A percentile compares a stretch with the other conserved stretches of the same genome.
Conservation (phyloP, 305 asterid genomes). For the Fraxinus sp. region DNA sequence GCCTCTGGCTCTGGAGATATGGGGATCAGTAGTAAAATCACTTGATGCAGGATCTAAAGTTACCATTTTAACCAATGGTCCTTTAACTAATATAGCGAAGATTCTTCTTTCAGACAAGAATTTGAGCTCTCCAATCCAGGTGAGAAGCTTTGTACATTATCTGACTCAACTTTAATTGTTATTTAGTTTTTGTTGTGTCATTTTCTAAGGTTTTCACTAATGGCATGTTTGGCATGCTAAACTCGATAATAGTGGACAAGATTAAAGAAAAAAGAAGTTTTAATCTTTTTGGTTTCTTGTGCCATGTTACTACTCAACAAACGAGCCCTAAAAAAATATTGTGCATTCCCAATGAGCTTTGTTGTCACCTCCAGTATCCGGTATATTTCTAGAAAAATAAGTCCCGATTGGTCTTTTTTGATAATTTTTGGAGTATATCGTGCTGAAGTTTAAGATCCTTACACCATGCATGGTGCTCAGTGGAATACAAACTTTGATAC, state of each 20-base stretch:
- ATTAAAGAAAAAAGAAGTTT: background rate
- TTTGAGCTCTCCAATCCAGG: constrained; percentile 52
- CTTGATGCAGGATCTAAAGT: constrained; percentile 55
- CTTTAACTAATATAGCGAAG: constrained; percentile 72
- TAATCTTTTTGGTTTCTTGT: background rate
- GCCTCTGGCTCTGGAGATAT: constrained; percentile 67
- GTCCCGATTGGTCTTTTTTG: background rate
- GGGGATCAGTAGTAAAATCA: constrained; percentile 58
- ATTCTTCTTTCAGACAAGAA: constrained; percentile 54
- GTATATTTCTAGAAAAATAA: background rate
- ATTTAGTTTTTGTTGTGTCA: background rate
- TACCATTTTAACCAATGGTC: constrained; percentile 77
- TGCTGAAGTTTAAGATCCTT: background rate
- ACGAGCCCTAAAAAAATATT: background rate
- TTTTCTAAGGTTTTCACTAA: background rate
- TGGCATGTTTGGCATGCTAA: background rate
- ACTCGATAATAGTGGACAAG: background rate
- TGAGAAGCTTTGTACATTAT: constrained; percentile 24
- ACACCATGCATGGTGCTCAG: background rate
- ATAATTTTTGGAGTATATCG: background rate
- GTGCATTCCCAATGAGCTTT: background rate
- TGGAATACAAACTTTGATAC: background rate
- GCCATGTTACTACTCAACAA: background rate
- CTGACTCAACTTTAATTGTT: background rate
- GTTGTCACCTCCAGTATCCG: background rate